Evolutionary conservation across 1,284 basidiomycete genomes (phyloP), one percentile per base, ranked within the genome.

Genomic region (Somion occarium): DNA sequence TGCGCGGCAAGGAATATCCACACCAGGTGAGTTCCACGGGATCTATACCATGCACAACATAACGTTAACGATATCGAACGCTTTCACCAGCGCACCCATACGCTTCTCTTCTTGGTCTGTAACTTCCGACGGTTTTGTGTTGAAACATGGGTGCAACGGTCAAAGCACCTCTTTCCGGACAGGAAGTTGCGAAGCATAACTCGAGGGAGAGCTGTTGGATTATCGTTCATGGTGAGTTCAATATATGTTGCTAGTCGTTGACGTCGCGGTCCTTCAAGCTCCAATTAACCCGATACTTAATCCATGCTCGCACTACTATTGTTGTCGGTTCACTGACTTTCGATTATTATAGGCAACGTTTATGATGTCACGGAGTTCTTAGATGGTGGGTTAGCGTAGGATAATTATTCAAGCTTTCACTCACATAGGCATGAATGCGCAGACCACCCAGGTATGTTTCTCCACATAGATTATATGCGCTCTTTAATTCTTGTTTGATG

Each of bases 341-440:
- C n/a, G n/a, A n/a, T n/a, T n/a, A n/a, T n/a, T 7, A n/a, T 51
- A 81, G 79, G 81, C 48, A 74, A 83, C 38, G 84, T 83, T 1
- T 88, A 86, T 67, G 85, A 87, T 64, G 80, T 85, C 34, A 84
- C 83, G 12, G 82, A 86, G 46, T 87, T 85, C 64, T 65, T 86
- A 46, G 75, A 78, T 51, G 74, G 79, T 81, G 54, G 15, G 64
- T 50, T 3, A 19, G 42, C 7, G 19, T 19, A 30, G 3, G 12
- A 46, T 26, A 34, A 34, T 46, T 38, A 24, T 23, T 5, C 18
- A 19, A 5, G 18, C 26, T 19, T 41, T 26, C 48, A 13, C 27
- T 20, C 22, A 25, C 12, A 22, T 43, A 22, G 25, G 18, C 11
- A 26, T 19, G 19, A 18, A 5, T 22, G 18, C 41, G 18, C 41